Conservation (phyloP, 495 filamentous ascomycete species). For the Talaromyces ruber region DNA sequence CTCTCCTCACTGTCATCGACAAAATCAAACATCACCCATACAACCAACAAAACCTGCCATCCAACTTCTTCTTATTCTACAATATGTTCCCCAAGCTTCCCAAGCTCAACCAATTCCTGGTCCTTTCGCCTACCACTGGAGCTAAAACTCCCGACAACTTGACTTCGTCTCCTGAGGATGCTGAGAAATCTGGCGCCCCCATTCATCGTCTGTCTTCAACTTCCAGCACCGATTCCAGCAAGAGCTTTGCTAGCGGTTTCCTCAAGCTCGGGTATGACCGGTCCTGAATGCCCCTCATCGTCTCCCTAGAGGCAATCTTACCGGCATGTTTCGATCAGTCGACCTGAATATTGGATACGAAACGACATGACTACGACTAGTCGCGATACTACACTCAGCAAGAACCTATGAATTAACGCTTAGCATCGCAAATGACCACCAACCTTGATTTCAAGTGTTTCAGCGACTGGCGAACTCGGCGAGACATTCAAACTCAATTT, state of each 20-base stretch:
- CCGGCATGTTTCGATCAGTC: neutral
- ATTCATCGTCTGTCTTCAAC: constrained; percentile 4
- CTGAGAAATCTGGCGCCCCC: neutral
- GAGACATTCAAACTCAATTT: neutral
- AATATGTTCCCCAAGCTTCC: constrained; percentile 6
- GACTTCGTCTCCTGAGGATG: neutral
- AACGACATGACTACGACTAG: neutral
- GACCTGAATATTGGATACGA: neutral
- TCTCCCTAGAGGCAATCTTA: neutral
- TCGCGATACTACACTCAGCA: neutral
- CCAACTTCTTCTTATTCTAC: neutral
- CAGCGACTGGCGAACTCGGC: neutral
- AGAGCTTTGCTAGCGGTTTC: neutral
- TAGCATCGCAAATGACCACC: neutral
- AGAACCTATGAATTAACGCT: neutral
- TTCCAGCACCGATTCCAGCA: constrained; percentile 3
- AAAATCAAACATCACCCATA: neutral
- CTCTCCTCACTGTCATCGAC: neutral
- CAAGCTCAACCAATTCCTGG: constrained; percentile 6
- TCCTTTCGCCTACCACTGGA: neutral
- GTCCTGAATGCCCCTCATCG: neutral
- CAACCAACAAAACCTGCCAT: neutral
- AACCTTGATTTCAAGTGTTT: neutral
- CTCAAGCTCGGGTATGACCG: constrained; percentile 7
- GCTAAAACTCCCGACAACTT: neutral